Percentiles rank a stretch among this genome's conserved stretches.
These are phyloP conservation scores for Pezicula rhizophila DNA, from an alignment of 2,329 filamentous ascomycete genomes.

Conservation along the genomic window DNA sequence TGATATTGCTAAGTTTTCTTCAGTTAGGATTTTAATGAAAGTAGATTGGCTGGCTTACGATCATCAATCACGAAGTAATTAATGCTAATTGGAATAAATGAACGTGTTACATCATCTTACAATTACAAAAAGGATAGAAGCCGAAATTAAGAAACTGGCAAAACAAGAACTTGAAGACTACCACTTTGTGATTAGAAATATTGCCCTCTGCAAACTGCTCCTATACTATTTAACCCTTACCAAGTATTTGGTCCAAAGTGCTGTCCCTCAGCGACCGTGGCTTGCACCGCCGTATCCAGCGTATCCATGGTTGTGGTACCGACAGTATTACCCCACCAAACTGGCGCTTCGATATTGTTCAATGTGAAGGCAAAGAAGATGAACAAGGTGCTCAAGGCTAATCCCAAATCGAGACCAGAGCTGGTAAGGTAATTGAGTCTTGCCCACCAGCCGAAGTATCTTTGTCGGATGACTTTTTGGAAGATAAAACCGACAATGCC, in stretches of 20 bases:
- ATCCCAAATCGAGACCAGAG: conserved; percentile 62
- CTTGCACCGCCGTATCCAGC: conserved; percentile 12
- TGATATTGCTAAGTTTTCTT: no score
- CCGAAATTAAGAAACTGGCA: no score
- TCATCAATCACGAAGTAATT: no score
- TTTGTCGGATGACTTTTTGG: conserved; percentile 60
- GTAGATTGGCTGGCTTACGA: no score
- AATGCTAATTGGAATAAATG: no score
- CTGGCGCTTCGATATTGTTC: conserved; percentile 51
- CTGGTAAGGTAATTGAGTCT: conserved; percentile 73
- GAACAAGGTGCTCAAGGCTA: conserved; percentile 60
- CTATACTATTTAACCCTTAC: not conserved
- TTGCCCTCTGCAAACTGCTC: not conserved
- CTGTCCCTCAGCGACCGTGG: conserved; percentile 9
- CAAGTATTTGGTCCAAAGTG: conserved; percentile 19
- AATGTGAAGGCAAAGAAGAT: conserved; percentile 65
- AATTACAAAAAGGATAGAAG: no score
- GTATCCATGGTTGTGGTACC: conserved; percentile 12
- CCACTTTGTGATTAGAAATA: no score
- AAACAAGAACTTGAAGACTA: no score
- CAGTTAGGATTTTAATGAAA: no score
- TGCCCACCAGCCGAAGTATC: conserved; percentile 68
- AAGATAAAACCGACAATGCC: conserved; percentile 59
- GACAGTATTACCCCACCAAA: conserved; percentile 62
- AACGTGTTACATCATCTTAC: no score